Evolutionary conservation across 805 yeast genomes (phyloP).

Genomic region (Ogataea allantospora): DNA sequence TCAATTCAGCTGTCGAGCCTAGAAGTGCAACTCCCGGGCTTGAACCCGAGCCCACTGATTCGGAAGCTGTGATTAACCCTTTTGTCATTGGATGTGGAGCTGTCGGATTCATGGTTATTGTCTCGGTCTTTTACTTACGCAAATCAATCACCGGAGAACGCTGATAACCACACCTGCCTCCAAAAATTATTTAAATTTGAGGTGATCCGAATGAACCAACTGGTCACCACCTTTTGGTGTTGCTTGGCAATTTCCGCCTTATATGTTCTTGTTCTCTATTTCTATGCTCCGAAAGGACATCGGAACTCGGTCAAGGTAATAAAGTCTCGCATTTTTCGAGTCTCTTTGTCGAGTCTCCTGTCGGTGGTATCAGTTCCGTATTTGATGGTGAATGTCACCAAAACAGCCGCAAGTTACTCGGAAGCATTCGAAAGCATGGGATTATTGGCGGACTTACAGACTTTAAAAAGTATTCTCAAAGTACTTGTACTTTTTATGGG

Average conservation of each 20-base stretch:
- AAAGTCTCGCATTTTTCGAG: slow-evolving; percentile 39
- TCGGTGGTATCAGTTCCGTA: slow-evolving; percentile 35
- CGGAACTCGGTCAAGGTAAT: slow-evolving; percentile 48
- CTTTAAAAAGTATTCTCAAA: slow-evolving; percentile 20
- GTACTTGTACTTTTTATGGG: slow-evolving; percentile 35
- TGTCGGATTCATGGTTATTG: slow-evolving; percentile 59
- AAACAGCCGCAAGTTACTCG: slow-evolving; percentile 11
- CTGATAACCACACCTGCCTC: slow-evolving; percentile 9
- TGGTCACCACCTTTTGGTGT: slow-evolving; percentile 20
- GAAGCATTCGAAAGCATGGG: slow-evolving; percentile 19
- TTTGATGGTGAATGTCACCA: slow-evolving; percentile 22
- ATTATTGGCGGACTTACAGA: slow-evolving; percentile 4
- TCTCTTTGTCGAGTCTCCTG: slow-evolving; percentile 33
- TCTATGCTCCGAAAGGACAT: slow-evolving; percentile 21
- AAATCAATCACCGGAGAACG: slow-evolving; percentile 32
- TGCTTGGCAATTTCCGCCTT: slow-evolving; percentile 39
- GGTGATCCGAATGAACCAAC: slow-evolving; percentile 1
- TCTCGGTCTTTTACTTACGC: slow-evolving; percentile 65
- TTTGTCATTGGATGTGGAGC: slow-evolving; percentile 67
- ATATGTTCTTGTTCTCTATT: slow-evolving; percentile 46
- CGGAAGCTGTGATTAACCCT: slow-evolving; percentile 47
- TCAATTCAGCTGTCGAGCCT: slow-evolving; percentile 84
- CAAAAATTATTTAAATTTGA: background rate
- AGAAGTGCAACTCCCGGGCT: slow-evolving; percentile 73
- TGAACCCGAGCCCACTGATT: slow-evolving; percentile 57